These are phyloP conservation scores for Coleophoma crateriformis DNA, from an alignment of 2,329 filamentous ascomycete genomes.

Conservation along the genomic window DNA sequence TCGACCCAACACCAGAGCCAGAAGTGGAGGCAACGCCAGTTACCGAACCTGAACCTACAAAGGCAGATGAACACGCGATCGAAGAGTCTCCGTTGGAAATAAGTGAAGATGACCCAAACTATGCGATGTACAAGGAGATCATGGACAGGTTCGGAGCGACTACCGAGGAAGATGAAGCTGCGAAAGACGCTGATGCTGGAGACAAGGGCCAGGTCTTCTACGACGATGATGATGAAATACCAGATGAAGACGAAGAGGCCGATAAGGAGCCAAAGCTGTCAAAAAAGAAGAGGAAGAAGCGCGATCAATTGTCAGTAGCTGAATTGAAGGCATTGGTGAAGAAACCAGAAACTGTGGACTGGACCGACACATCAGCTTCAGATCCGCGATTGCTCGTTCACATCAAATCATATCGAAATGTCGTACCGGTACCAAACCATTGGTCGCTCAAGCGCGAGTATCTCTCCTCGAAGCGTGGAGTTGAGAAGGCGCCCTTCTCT, in stretches of 20 bases:
- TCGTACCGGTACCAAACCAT: slow-evolving; percentile 88
- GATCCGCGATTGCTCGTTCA: slow-evolving; percentile 87
- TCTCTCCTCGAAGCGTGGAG: slow-evolving; percentile 90
- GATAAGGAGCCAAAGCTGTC: slow-evolving; percentile 66
- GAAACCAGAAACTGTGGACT: slow-evolving; percentile 93
- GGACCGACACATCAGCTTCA: slow-evolving; percentile 89
- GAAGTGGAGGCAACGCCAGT: slow-evolving; percentile 15
- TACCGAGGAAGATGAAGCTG: slow-evolving; percentile 55
- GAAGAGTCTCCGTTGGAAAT: slow-evolving; percentile 40
- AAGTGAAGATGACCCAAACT: slow-evolving; percentile 69
- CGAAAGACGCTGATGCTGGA: slow-evolving; percentile 58
- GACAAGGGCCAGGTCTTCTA: slow-evolving; percentile 85
- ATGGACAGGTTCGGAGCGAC: slow-evolving; percentile 72
- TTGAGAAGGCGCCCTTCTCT: slow-evolving; percentile 90
- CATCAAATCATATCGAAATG: slow-evolving; percentile 91
- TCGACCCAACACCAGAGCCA: slow-evolving; percentile 20
- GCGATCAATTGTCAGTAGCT: slow-evolving; percentile 89
- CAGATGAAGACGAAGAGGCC: slow-evolving; percentile 73
- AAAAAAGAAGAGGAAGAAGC: slow-evolving; percentile 89
- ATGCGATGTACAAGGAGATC: slow-evolving; percentile 77
- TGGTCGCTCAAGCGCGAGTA: slow-evolving; percentile 98
- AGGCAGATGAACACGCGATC: slow-evolving; percentile 21
- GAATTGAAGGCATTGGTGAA: slow-evolving; percentile 89
- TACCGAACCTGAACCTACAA: slow-evolving; percentile 29
- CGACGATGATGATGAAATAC: slow-evolving; percentile 79